Evolutionary conservation across 495 filamentous ascomycete genomes (phyloP).

Genomic region (Aspergillus heteromorphus): DNA sequence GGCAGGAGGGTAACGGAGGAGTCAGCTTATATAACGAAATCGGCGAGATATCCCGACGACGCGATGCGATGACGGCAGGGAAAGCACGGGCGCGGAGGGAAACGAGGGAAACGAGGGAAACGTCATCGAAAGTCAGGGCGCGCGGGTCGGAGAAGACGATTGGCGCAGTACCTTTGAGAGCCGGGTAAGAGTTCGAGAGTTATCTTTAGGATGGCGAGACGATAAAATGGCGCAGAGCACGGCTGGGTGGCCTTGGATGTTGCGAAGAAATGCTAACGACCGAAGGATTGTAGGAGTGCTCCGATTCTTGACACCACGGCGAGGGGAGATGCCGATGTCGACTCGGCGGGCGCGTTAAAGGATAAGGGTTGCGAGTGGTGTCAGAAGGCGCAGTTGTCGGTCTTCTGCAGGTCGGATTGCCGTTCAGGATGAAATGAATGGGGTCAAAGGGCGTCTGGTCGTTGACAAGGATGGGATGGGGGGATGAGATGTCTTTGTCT

Average conservation of each 20-base stretch:
- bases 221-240: too few relatives aligned
- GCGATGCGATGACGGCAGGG: constrained; percentile 6
- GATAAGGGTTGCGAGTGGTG: neutral
- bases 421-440: too few relatives aligned
- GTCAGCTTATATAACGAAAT: constrained; percentile 15
- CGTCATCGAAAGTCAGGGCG: neutral
- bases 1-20: constrained; percentile 17
- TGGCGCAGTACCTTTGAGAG: neutral
- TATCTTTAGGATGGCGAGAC: neutral
- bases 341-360: neutral
- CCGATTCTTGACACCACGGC: neutral
- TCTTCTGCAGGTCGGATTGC: too few relatives aligned
- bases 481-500: neutral
- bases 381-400: too few relatives aligned
- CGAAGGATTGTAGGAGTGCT: neutral
- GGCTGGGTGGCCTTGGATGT: neutral
- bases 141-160: neutral
- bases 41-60: constrained; percentile 1
- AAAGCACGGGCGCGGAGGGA: constrained; percentile 4
- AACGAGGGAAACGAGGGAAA: neutral
- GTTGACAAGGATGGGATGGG: neutral
- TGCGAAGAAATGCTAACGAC: neutral
- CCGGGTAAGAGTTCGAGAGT: neutral
- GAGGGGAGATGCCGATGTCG: neutral
- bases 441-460: neutral